Conservation (phyloP, 306 rosid genomes). For the Vicia sativa region DNA sequence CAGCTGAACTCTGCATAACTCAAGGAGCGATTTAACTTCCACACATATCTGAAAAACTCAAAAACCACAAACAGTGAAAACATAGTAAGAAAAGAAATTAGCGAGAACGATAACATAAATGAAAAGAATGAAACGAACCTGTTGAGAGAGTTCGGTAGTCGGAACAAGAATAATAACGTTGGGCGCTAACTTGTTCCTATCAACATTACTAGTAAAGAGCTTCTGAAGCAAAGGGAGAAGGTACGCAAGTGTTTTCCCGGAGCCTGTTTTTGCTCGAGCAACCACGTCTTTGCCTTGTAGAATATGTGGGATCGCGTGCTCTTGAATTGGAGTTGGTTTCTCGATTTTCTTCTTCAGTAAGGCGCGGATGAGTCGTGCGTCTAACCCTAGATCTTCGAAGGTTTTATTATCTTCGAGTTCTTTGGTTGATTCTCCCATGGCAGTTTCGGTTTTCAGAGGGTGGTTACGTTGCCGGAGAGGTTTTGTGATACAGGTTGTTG, state of each 20-base stretch:
- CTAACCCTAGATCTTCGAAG: slow-evolving; percentile 75
- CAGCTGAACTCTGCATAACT: slow-evolving; percentile 73
- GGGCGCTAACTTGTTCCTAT: slow-evolving; percentile 71
- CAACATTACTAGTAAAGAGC: slow-evolving; percentile 51
- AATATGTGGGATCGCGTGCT: slow-evolving; percentile 76
- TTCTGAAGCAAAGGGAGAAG: slow-evolving; percentile 93
- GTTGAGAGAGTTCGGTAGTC: slow-evolving; percentile 80
- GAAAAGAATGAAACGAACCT: slow-evolving; percentile 47
- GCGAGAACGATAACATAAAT: not conserved
- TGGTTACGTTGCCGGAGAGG: too few relatives aligned
- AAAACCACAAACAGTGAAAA: not conserved
- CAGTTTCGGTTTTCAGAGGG: too few relatives aligned
- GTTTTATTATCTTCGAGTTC: slow-evolving; percentile 43
- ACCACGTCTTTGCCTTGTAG: slow-evolving; percentile 93
- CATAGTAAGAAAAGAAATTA: not conserved
- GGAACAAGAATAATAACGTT: slow-evolving; percentile 80
- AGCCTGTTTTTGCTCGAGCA: slow-evolving; percentile 94
- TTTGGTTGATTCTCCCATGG: not conserved
- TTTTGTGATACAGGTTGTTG: too few relatives aligned
- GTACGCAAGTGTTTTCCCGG: slow-evolving; percentile 92
- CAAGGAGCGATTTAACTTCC: slow-evolving; percentile 69
- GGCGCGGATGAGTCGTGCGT: slow-evolving; percentile 64
- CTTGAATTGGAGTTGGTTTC: slow-evolving; percentile 87
- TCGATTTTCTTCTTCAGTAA: slow-evolving; percentile 54
- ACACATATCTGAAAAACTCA: slow-evolving; percentile 56